phyloP scores from a whole-genome alignment of 805 yeast species.

The Wickerhamiella galacta region DNA sequence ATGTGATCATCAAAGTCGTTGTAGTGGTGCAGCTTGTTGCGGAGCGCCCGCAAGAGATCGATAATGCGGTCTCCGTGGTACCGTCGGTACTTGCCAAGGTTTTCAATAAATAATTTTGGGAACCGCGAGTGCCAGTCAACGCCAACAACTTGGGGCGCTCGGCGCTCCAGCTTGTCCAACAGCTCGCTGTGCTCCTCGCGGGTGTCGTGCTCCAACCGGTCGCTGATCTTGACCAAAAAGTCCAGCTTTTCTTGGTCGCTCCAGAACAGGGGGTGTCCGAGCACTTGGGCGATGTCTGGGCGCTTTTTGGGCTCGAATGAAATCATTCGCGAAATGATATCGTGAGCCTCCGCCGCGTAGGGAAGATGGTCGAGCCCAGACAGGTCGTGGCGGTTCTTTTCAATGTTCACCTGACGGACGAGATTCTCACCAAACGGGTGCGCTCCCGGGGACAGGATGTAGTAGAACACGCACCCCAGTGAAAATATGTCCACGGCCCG shows the following conservation, averaged over 20 bases:
- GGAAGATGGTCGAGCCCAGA: conserved; percentile 29
- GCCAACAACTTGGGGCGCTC: conserved; percentile 29
- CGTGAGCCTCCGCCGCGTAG: conserved; percentile 46
- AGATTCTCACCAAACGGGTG: conserved; percentile 96
- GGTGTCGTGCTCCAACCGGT: conserved; percentile 71
- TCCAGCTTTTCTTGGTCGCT: conserved; percentile 51
- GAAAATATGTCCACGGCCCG: conserved; percentile 88
- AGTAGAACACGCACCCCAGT: conserved; percentile 84
- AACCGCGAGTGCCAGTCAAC: conserved; percentile 67
- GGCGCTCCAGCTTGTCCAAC: conserved; percentile 36
- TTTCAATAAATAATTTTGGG: conserved; percentile 57
- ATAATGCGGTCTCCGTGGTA: conserved; percentile 62
- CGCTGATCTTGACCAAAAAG: conserved; percentile 74
- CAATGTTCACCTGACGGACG: conserved; percentile 74
- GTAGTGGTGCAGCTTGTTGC: conserved; percentile 90
- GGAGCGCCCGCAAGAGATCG: conserved; percentile 74
- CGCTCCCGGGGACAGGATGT: conserved; percentile 60
- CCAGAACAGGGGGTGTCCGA: conserved; percentile 90
- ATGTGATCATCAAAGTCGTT: conserved; percentile 53
- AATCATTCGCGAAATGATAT: conserved; percentile 62
- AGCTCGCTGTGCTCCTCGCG: conserved; percentile 62
- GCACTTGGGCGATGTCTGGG: conserved; percentile 50
- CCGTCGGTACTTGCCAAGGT: conserved; percentile 80
- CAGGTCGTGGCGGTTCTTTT: conserved; percentile 43
- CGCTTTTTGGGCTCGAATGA: conserved; percentile 45